Conservation (phyloP, 306 rosid species). For the Vigna hirtella region DNA sequence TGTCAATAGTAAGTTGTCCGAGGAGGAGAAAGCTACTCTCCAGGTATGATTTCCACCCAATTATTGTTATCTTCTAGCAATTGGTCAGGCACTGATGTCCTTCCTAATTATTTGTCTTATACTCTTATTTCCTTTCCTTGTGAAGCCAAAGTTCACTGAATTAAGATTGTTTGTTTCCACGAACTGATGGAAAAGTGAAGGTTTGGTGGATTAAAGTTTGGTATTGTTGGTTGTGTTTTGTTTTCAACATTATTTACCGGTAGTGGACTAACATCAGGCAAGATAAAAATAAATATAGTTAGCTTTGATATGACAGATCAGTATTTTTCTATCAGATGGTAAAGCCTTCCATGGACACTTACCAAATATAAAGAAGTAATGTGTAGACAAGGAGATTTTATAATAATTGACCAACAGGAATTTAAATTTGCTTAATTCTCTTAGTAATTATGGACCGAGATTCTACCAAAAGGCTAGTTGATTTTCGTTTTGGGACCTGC, state of each 20-base stretch:
- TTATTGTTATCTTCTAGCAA: constrained; percentile 11
- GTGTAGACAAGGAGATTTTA: too few relatives aligned
- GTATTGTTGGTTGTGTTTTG: neutral
- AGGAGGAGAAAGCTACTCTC: constrained; percentile 74
- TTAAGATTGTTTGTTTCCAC: constrained; percentile 32
- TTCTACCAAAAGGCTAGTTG: neutral
- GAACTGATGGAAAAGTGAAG: constrained; percentile 11
- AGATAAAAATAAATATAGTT: constrained; percentile 15
- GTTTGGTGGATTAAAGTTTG: constrained; percentile 1
- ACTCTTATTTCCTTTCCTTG: constrained; percentile 5
- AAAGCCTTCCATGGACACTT: neutral
- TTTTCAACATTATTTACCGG: neutral
- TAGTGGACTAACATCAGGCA: neutral
- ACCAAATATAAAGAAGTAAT: neutral
- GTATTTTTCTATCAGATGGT: constrained; percentile 1
- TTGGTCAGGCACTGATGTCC: constrained; percentile 28
- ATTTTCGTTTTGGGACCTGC: neutral
- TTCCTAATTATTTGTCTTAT: neutral
- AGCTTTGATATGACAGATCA: constrained; percentile 21
- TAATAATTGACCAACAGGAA: neutral
- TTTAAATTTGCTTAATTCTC: neutral
- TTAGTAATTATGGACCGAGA: neutral
- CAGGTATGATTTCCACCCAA: constrained; percentile 61
- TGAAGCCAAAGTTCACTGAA: constrained; percentile 21
- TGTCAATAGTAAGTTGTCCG: constrained; percentile 65